Base-by-base conservation (phyloP, 2,329 filamentous ascomycete genomes). In the Cladophialophora exuberans region DNA sequence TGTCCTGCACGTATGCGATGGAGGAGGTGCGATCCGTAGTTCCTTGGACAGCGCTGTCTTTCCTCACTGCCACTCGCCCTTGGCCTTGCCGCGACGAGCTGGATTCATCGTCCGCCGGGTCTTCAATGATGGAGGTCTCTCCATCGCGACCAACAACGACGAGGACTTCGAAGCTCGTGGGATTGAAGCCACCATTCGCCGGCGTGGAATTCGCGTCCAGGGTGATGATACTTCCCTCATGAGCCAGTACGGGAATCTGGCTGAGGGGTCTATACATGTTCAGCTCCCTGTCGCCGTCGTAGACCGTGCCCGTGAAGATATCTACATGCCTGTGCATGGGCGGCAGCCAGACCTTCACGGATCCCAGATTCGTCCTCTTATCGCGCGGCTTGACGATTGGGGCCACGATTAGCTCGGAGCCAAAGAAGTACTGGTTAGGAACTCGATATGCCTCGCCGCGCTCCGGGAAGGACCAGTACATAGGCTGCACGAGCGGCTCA, bases 401-500 rank as follows among this genome's bases (percentile, higher is more conserved):
- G 0, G 75, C 75, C 0, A 85, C 80, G 3, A 86, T 68, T 11
- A 86, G 67, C 22, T 80, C 72, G 0, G 76, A 74, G 1, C 83
- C 84, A 60, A 86, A 86, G 61, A 76, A 76, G 65, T 80, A 86
- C 64, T 85, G 75, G 59, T 84, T 86, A 0, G 77, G 78, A 0
- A 80, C 73, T 1, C 67, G 62, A 66, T 86, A 86, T 0, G 83
- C 82, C 53, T 80, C 77, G 1, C 81, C 75, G 0, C 66, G 63
- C 1, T 76, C 71, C 0, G 81, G 79, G 57, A 80, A 79, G 38
- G 76, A 73, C 83, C 83, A 87, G 70, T 87, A 87, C 72, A 87
- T 74, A 0, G 84, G 84, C 65, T 82, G 79, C 1, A 86, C 68
- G 1, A 86, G 66, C 0, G 83, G 83, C 45, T 79, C 73, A 36